Evolutionary conservation across 352 stramenopile species (phyloP), one percentile per base, ranked within the genome.

Genomic region (Phytophthora agathidicida): DNA sequence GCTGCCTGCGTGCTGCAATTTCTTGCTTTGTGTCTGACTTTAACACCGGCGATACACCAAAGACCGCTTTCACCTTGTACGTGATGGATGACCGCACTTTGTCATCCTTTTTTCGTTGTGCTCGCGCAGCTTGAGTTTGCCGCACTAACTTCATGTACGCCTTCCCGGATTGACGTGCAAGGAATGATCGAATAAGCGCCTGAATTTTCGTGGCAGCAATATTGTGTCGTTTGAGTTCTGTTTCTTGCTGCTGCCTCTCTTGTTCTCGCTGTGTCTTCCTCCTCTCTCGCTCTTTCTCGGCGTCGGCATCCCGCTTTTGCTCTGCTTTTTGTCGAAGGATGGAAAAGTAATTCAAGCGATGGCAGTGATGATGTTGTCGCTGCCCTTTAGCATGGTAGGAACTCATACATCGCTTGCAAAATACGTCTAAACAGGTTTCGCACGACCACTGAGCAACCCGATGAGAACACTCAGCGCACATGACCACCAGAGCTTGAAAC

Each of bases 391-490:
- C 71, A 32, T 92, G 80, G 11, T 73, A 68, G 8, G 52, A 53
- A 7, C 73, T 76, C 39, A 92, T 58, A 24, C 83, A 92, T 3
- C 80, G 69, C 55, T 92, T 92, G 60, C 83, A 92, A 47, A 77
- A 92, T 4, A 73, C 61, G 23, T 92, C 83, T 11, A 77, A 48
- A 33, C 83, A 92, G 3, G 73, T 75, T 17, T 82, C 65, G 35
- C 83, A 92, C 5, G 63, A 57, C 83, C 83, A 92, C 59, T 92
- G 83, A 9, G 78, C 83, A 5, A 83, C 81, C 24, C 71, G 68
- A 4, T 62, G 39, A 3, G 71, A 68, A 36, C 83, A 92, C 33
- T 90, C 79, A 16, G 70, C 47, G 35, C 83, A 92, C 69, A 87
- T 86, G 2, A 92, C 78, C 7, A 92, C 80, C 8, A 89, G 49